Base-by-base conservation (phyloP, 2,329 filamentous ascomycete genomes). In the Alternaria metachromatica region DNA sequence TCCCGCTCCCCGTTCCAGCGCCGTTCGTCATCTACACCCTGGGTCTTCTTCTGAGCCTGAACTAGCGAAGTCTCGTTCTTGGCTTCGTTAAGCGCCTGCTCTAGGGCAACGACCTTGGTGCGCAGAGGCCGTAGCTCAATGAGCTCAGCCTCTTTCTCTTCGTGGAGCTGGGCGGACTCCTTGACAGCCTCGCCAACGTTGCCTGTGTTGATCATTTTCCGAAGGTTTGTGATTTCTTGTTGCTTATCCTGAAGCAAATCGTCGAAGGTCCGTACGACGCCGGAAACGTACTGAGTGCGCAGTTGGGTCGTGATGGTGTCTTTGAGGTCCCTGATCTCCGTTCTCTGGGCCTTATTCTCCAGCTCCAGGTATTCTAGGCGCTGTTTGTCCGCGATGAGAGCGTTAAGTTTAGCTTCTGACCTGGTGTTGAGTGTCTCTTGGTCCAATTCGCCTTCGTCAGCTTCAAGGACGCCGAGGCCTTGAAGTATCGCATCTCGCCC, bases 101-200 rank as follows among this genome's bases (percentile, higher is more conserved):
- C 10, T 9, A 57, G 20, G 13, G n/a, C 21, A 9, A 9, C 20
- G 12, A 45, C 41, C 20, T 57, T 13, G 3, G 25, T 33, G 28
- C 30, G 25, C 11, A 61, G 13, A 45, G n/a, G 45, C 18, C 33
- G 58, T n/a, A 57, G 53, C 25, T 45, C 7, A 28, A 11, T 11
- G 8, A 61, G 23, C 28, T 61, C 45, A 6, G 25, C 55, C 11
- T 54, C 49, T 25, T 54, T 59, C 30, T 58, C 48, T 20, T 53
- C 46, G 15, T 28, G 46, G 20, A 51, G 37, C n/a, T 11, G 13
- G 8, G 50, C 5, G 10, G 11, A 43, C 13, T 25, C 6, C 55
- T 30, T 48, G 26, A 51, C 11, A 18, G 28, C 12, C 7, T 53
- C 55, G 30, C 23, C 13, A 6, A 18, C 11, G n/a, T 53, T 12